Evolutionary conservation across 768 basidiomycete species (phyloP).

Genomic region (Pilatotrama ljubarskyi): DNA sequence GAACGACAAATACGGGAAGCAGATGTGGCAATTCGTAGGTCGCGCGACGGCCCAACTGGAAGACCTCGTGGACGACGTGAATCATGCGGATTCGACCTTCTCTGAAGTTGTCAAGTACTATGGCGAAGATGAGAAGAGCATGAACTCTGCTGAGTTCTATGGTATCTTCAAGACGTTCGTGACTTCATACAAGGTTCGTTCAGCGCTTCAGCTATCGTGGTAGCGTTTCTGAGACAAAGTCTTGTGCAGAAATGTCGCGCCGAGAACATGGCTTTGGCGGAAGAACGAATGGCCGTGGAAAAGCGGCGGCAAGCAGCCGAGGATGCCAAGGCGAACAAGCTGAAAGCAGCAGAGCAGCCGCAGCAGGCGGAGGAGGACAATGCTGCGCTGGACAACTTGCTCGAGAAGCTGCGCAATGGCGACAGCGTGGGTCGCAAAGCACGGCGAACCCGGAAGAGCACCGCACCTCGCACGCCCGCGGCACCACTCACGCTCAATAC

Average conservation of each 20-base stretch:
- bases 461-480: slow-evolving; percentile 31
- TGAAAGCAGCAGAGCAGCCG: slow-evolving; percentile 45
- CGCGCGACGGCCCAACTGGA: slow-evolving; percentile 75
- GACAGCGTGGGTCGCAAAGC: slow-evolving; percentile 60
- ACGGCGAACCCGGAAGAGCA: slow-evolving; percentile 48
- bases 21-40: slow-evolving; percentile 90
- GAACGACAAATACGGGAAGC: slow-evolving; percentile 78
- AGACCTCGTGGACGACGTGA: slow-evolving; percentile 85
- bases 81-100: slow-evolving; percentile 80
- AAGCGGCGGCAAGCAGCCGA: slow-evolving; percentile 69
- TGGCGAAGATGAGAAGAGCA: slow-evolving; percentile 88
- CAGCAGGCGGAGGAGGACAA: slow-evolving; percentile 53
- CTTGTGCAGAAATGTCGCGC: slow-evolving; percentile 75
- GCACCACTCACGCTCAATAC: slow-evolving; percentile 38
- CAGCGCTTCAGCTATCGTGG: neutral
- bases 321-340: slow-evolving; percentile 56
- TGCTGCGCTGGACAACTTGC: slow-evolving; percentile 62
- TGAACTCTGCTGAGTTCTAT: slow-evolving; percentile 91
- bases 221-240: neutral
- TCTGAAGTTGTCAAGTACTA: slow-evolving; percentile 87
- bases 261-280: slow-evolving; percentile 74
- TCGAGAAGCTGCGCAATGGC: slow-evolving; percentile 73
- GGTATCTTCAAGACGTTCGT: slow-evolving; percentile 97
- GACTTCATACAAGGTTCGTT: slow-evolving; percentile 80
- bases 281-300: slow-evolving; percentile 67